Conservation (phyloP, 2,329 filamentous ascomycete genomes). For the Fusarium clavum region DNA sequence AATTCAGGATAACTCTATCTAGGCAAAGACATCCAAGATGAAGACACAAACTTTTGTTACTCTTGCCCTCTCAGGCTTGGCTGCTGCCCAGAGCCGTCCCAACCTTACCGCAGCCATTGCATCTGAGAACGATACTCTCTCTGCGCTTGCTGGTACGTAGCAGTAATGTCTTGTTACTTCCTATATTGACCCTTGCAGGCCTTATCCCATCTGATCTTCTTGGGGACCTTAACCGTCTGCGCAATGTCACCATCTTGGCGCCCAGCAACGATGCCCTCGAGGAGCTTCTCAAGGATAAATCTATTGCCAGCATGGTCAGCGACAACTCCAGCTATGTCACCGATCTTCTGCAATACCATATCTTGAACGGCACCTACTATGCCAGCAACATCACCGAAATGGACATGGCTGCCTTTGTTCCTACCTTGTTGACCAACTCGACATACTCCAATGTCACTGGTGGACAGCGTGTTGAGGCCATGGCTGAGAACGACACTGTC, state of each 20-base stretch:
- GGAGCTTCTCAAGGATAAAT: slow-evolving; percentile 58
- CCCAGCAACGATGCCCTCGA: slow-evolving; percentile 67
- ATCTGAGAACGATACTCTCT: slow-evolving; percentile 47
- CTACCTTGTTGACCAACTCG: slow-evolving; percentile 57
- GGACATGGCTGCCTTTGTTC: slow-evolving; percentile 50
- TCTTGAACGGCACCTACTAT: slow-evolving; percentile 60
- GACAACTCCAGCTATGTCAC: slow-evolving; percentile 55
- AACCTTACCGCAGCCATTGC: slow-evolving; percentile 43
- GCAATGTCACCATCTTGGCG: slow-evolving; percentile 59
- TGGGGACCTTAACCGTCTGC: slow-evolving; percentile 19
- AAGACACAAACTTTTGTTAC: slow-evolving; percentile 36
- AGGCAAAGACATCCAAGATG: slow-evolving; percentile 31
- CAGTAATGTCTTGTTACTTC: not conserved
- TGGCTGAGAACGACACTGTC: slow-evolving; percentile 56
- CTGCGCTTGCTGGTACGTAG: slow-evolving; percentile 38
- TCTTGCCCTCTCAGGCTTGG: slow-evolving; percentile 38
- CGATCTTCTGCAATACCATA: slow-evolving; percentile 67
- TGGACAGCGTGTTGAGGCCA: slow-evolving; percentile 57
- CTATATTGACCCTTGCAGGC: slow-evolving; percentile 32
- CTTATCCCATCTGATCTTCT: slow-evolving; percentile 43
- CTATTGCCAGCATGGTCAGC: slow-evolving; percentile 54
- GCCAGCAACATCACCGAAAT: slow-evolving; percentile 49
- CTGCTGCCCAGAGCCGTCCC: slow-evolving; percentile 36
- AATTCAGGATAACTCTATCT: slow-evolving; percentile 9
- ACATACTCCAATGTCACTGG: slow-evolving; percentile 57